A percentile compares a stretch with the other conserved stretches of the same genome.
These are phyloP conservation scores for Dictyostelium purpureum DNA, from an alignment of 78 protist genomes.

Conservation along the genomic window DNA sequence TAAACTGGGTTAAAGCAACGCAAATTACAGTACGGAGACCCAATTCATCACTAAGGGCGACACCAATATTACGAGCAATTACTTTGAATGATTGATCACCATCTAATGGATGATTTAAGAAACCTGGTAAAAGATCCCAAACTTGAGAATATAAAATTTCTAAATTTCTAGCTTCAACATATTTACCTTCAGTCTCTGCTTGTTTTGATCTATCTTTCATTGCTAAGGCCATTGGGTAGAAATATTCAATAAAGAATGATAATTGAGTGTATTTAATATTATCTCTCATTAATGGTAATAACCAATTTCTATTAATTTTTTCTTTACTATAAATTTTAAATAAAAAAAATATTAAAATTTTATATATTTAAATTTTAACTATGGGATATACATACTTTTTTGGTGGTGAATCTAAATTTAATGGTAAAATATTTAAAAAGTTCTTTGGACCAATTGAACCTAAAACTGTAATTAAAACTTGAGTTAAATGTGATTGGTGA, in stretches of 20 bases:
- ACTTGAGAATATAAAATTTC: conserved; percentile 42
- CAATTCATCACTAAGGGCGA: conserved; percentile 4
- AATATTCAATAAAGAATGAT: conserved; percentile 42
- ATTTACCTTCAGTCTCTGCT: not conserved
- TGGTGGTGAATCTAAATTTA: conserved; percentile 51
- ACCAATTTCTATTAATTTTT: conserved; percentile 33
- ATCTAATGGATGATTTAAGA: conserved; percentile 47
- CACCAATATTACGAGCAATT: conserved; percentile 29
- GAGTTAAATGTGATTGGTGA: conserved; percentile 5
- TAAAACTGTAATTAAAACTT: conserved; percentile 1
- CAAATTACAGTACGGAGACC: conserved; percentile 5
- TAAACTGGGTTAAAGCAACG: conserved; percentile 1
- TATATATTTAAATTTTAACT: not conserved
- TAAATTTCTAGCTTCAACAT: conserved; percentile 40
- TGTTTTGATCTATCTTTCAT: not conserved
- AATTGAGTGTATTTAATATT: conserved; percentile 32
- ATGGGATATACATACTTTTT: not conserved
- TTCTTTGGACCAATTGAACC: conserved; percentile 51
- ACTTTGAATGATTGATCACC: conserved; percentile 1
- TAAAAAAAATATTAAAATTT: not conserved
- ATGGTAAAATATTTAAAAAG: conserved; percentile 37
- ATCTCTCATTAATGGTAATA: conserved; percentile 36
- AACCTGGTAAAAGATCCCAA: conserved; percentile 67
- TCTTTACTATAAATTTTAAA: not conserved
- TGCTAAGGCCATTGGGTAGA: conserved; percentile 19